Conservation (phyloP, 2,329 filamentous ascomycete genomes). For the Septoria petroselini region DNA sequence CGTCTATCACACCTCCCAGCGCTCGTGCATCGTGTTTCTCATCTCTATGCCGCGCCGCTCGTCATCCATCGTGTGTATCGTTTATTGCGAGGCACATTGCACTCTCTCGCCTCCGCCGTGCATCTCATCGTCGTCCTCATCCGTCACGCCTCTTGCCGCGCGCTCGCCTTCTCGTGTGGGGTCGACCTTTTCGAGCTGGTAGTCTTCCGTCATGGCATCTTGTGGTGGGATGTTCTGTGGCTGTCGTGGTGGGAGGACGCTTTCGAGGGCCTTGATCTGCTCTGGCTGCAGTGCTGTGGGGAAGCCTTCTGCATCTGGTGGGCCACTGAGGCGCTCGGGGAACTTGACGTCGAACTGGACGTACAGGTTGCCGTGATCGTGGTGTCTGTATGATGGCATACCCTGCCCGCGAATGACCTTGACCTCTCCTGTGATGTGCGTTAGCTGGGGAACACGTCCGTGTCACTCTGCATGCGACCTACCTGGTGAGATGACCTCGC, state of each 20-base stretch:
- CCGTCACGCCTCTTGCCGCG: conserved; percentile 57
- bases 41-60: conserved; percentile 4
- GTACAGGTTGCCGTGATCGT: conserved; percentile 93
- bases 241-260: conserved; percentile 73
- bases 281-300: conserved; percentile 52
- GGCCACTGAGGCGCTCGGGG: conserved; percentile 56
- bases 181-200: conserved; percentile 81
- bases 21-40: conserved; percentile 7
- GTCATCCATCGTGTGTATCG: conserved; percentile 17
- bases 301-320: conserved; percentile 41
- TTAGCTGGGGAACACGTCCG: neutral
- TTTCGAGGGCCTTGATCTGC: conserved; percentile 75
- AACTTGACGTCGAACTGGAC: conserved; percentile 98
- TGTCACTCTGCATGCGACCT: conserved; percentile 41
- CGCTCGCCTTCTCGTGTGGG: conserved; percentile 59
- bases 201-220: conserved; percentile 90
- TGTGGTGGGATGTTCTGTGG: conserved; percentile 65
- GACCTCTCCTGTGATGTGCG: conserved; percentile 58
- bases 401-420: conserved; percentile 95
- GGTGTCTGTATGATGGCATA: conserved; percentile 94
- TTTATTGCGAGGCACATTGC: conserved; percentile 84
- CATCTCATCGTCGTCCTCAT: conserved; percentile 64
- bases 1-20: conserved; percentile 3
- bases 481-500: conserved; percentile 81
- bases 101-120: conserved; percentile 70